Conservation (phyloP, 495 filamentous ascomycete genomes). For the Talaromyces liani region DNA sequence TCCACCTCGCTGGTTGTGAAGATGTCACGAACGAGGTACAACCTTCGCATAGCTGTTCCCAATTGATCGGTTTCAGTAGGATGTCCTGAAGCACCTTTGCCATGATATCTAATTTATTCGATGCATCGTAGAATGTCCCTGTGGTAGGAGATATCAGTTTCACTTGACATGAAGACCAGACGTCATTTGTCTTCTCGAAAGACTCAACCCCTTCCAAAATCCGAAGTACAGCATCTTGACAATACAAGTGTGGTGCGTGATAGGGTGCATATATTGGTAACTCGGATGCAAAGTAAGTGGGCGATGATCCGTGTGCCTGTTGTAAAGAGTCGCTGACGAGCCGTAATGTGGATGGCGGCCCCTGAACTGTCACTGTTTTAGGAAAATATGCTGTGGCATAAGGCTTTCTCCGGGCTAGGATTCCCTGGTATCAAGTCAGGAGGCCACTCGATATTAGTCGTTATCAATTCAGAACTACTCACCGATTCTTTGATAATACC, state of each 20-base stretch:
- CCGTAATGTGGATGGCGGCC: constrained; percentile 30
- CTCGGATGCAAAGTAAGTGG: constrained; percentile 8
- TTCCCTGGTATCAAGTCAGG: constrained; percentile 16
- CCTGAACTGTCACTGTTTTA: constrained; percentile 27
- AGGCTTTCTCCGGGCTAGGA: neutral
- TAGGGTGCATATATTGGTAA: constrained; percentile 28
- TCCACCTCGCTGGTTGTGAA: neutral
- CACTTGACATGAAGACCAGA: neutral
- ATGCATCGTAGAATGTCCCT: constrained; percentile 36
- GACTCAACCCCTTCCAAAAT: constrained; percentile 12
- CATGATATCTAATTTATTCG: constrained; percentile 35
- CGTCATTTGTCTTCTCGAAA: constrained; percentile 10
- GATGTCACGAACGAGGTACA: constrained; percentile 21
- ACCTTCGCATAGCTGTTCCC: constrained; percentile 42
- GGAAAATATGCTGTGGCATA: neutral
- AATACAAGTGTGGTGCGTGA: constrained; percentile 36
- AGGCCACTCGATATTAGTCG: neutral
- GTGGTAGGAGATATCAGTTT: constrained; percentile 17
- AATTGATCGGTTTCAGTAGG: constrained; percentile 42
- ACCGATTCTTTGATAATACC: neutral
- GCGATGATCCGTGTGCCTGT: constrained; percentile 17
- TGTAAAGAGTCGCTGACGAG: constrained; percentile 16
- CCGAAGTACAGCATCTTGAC: constrained; percentile 13
- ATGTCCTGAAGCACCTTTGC: constrained; percentile 43
- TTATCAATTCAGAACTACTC: neutral